These are phyloP conservation scores for Yamadazyma atlantica DNA, from an alignment of 1,139 yeast genomes.

Conservation along the genomic window DNA sequence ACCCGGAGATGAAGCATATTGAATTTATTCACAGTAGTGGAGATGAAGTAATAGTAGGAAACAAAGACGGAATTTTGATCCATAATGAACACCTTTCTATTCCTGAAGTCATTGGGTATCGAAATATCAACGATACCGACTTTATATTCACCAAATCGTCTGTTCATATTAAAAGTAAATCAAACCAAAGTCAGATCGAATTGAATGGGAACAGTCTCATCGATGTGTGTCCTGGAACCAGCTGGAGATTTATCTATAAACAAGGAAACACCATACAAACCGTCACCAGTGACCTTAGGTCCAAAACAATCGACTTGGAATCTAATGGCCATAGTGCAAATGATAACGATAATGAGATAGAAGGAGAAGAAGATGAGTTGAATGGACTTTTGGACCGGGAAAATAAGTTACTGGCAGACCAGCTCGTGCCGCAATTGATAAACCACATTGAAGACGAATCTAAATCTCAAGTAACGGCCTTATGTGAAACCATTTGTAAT, in stretches of 20 bases:
- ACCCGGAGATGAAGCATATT: background rate
- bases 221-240: conserved; percentile 5
- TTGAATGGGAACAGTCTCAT: conserved; percentile 2
- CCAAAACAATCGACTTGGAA: conserved; percentile 2
- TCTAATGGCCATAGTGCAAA: background rate
- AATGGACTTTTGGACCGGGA: background rate
- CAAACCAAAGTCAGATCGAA: background rate
- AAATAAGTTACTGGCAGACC: conserved; percentile 7
- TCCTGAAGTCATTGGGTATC: background rate
- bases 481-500: conserved; percentile 37
- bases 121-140: background rate
- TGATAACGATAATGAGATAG: background rate
- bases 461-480: conserved; percentile 18
- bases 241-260: conserved; percentile 9
- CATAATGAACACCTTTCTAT: background rate
- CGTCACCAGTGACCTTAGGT: conserved; percentile 3
- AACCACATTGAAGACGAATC: conserved; percentile 7
- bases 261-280: conserved; percentile 8
- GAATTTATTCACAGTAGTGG: background rate
- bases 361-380: too few relatives aligned
- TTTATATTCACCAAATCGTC: conserved; percentile 1
- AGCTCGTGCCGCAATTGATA: conserved; percentile 5
- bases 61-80: background rate
- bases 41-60: background rate
- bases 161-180: background rate